Evolutionary conservation across 805 yeast genomes (phyloP), one percentile per base, ranked within the genome.

Genomic region (Myxozyma monticola): DNA sequence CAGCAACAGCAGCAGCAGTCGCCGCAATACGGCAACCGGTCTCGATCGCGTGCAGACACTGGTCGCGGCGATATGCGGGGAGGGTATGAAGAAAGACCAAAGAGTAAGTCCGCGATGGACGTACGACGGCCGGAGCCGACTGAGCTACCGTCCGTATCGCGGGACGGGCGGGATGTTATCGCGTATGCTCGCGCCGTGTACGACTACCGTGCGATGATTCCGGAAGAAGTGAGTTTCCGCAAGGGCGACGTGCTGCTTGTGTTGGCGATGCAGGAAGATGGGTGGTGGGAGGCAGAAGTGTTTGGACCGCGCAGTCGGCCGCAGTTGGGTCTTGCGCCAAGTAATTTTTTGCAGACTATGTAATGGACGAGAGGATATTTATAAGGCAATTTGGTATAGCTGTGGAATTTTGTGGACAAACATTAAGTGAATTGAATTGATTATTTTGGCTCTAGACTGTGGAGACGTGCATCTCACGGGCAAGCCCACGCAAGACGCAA

Each of bases 241-340:
- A 79, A 79, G 60, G 80, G 78, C 49, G 87, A 83, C 55, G 61
- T 75, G 2, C 62, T 82, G 41, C 67, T 79, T 48, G 77, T 82
- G 2, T 60, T 80, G 15, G 74, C 72, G 38, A 77, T 71, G 73
- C 85, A 81, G 62, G 82, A 81, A 20, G 88, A 82, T 58, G 85
- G 85, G 1, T 82, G 88, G 88, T 83, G 88, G 88, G 81, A 78
- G 59, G 81, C 80, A 28, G 88, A 82, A 59, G 78, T 79, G 18
- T 50, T 74, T 29, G 71, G 72, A 30, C 55, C 57, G 18, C 35
- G 59, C 8, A 70, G 70, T 1, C 69, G 68, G 28, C 55, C 59
- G 25, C 61, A 61, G 26, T 65, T 74, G 14, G 88, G 88, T 1
- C 71, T 81, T 29, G 86, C 84, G 2, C 87, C 88, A 33, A 77